Conservation (phyloP, 1,284 basidiomycete species). For the Papiliotrema laurentii region DNA sequence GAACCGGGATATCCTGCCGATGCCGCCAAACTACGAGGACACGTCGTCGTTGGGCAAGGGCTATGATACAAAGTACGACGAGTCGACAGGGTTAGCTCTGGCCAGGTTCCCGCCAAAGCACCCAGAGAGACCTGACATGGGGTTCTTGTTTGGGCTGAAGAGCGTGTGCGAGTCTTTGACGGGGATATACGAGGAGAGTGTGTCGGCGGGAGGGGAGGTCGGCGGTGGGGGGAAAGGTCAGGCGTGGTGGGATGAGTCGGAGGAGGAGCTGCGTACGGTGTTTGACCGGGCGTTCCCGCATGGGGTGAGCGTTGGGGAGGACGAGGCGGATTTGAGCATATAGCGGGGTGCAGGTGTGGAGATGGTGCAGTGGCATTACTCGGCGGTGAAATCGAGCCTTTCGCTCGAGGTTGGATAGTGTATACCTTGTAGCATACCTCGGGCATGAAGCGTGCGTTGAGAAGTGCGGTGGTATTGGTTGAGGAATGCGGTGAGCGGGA, state of each 20-base stretch:
- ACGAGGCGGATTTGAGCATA: background rate
- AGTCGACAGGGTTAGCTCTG: conserved; percentile 69
- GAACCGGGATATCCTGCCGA: conserved; percentile 78
- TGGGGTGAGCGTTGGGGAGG: too few species aligned
- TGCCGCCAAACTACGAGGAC: conserved; percentile 30
- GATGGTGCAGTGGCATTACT: too few species aligned
- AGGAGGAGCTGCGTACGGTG: background rate
- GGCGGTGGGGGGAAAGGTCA: background rate
- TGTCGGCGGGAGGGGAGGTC: conserved; percentile 17
- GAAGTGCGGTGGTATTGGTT: too few species aligned
- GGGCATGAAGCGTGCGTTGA: too few species aligned
- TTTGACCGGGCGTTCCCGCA: background rate
- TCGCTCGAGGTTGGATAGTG: too few species aligned
- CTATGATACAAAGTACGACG: conserved; percentile 73
- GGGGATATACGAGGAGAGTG: conserved; percentile 75
- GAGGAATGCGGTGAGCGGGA: background rate
- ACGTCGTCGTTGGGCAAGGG: conserved; percentile 59
- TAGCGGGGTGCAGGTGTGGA: too few species aligned
- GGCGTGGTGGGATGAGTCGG: background rate
- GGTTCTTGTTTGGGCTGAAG: conserved; percentile 87
- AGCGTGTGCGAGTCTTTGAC: conserved; percentile 70
- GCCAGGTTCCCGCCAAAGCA: conserved; percentile 90
- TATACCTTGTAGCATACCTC: too few species aligned
- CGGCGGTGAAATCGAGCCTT: too few species aligned
- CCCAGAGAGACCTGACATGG: conserved; percentile 81